Evolutionary conservation across 1,284 basidiomycete genomes (phyloP).

Genomic region (Xerocomus amazonicus): DNA sequence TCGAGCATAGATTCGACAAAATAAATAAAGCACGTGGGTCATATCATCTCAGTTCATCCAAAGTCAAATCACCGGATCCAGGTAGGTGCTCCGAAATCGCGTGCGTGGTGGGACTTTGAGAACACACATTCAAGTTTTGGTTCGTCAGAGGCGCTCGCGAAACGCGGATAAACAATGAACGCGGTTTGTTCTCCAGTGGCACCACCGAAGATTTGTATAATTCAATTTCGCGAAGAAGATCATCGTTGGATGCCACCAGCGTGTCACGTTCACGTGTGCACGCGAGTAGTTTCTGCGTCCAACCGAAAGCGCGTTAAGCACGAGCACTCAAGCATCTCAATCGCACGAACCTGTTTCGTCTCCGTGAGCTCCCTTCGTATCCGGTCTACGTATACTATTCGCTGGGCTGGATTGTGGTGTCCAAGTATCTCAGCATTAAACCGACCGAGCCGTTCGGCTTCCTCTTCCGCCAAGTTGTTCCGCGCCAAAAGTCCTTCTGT

Average conservation of each 20-base stretch:
- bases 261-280: constrained; percentile 55
- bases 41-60: constrained; percentile 51
- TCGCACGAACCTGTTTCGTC: constrained; percentile 56
- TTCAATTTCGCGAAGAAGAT: constrained; percentile 58
- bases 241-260: constrained; percentile 44
- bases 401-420: constrained; percentile 70
- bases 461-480: constrained; percentile 72
- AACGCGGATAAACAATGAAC: constrained; percentile 61
- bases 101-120: constrained; percentile 19
- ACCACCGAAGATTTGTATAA: constrained; percentile 69
- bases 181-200: constrained; percentile 54
- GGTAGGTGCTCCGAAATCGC: constrained; percentile 27
- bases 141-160: constrained; percentile 50
- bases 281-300: constrained; percentile 51
- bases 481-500: constrained; percentile 58
- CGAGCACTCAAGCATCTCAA: background rate
- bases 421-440: constrained; percentile 77
- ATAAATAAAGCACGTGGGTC: constrained; percentile 14
- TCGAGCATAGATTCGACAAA: background rate
- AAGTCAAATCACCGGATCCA: constrained; percentile 49
- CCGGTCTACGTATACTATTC: constrained; percentile 71
- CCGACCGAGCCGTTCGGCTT: constrained; percentile 59
- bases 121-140: constrained; percentile 39
- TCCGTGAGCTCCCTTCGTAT: constrained; percentile 68
- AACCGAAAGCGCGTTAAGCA: constrained; percentile 1